phyloP scores from a whole-genome alignment of 2,329 filamentous ascomycete species.

The Xenoacremonium recifei region DNA sequence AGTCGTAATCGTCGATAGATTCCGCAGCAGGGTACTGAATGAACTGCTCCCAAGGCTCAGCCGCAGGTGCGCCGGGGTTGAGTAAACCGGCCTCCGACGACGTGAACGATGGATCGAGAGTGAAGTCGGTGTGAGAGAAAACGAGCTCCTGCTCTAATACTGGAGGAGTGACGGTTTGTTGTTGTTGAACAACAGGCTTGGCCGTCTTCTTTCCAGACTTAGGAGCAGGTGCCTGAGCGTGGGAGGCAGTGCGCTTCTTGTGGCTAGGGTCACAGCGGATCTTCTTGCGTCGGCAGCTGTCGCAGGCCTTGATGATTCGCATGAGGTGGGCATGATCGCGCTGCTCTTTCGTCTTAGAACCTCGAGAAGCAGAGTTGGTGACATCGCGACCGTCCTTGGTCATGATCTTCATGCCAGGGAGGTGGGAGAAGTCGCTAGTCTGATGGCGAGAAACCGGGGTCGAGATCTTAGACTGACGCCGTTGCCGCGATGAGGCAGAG shows the following conservation, averaged over 20 bases:
- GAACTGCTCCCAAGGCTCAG: constrained; percentile 45
- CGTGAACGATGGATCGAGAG: constrained; percentile 18
- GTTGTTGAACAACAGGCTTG: constrained; percentile 24
- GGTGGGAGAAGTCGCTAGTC: constrained; percentile 46
- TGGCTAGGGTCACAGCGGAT: constrained; percentile 61
- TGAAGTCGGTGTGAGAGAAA: constrained; percentile 6
- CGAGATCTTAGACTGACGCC: constrained; percentile 25
- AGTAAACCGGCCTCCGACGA: constrained; percentile 20
- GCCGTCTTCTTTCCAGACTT: constrained; percentile 43
- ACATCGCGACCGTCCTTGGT: constrained; percentile 63
- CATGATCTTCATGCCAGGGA: constrained; percentile 66
- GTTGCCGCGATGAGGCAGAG: constrained; percentile 28
- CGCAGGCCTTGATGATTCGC: constrained; percentile 67
- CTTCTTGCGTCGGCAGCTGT: constrained; percentile 62
- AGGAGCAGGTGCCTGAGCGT: constrained; percentile 26
- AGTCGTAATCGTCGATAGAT: constrained; percentile 41
- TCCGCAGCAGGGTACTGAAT: constrained; percentile 40
- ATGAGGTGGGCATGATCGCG: constrained; percentile 65
- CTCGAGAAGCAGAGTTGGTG: constrained; percentile 60
- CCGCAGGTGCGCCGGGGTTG: constrained; percentile 10
- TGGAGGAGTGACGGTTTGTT: constrained; percentile 7
- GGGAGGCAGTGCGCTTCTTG: constrained; percentile 44
- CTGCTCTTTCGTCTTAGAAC: constrained; percentile 67
- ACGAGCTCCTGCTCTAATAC: constrained; percentile 9
- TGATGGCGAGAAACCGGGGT: constrained; percentile 27